phyloP scores from a whole-genome alignment of 257 asterid genomes.

The Penstemon davidsonii region DNA sequence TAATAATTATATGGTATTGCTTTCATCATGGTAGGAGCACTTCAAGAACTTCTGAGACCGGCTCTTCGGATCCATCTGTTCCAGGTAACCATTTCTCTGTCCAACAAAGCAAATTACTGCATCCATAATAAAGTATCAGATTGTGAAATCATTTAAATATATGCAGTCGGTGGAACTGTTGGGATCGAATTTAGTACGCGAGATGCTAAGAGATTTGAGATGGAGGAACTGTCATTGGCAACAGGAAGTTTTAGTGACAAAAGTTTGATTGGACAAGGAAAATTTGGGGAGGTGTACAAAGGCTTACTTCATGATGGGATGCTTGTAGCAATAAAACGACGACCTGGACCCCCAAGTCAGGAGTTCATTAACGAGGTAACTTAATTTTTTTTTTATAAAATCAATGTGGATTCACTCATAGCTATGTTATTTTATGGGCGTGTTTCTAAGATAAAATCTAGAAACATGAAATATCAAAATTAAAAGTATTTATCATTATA shows the following conservation, averaged over 20 bases:
- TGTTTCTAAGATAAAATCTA: constrained; percentile 18
- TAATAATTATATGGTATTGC: constrained; percentile 57
- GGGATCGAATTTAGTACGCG: constrained; percentile 62
- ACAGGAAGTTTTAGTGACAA: constrained; percentile 68
- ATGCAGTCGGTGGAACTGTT: constrained; percentile 56
- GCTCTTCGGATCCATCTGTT: constrained; percentile 80
- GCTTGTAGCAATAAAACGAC: constrained; percentile 81
- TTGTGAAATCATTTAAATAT: constrained; percentile 22
- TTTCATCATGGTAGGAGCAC: constrained; percentile 46
- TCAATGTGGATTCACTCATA: neutral
- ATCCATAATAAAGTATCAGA: constrained; percentile 13
- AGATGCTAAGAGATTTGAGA: constrained; percentile 69
- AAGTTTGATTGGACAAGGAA: constrained; percentile 82
- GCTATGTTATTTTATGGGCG: constrained; percentile 15
- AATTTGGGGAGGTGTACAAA: constrained; percentile 90
- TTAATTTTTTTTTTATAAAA: neutral
- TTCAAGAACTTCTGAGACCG: constrained; percentile 76
- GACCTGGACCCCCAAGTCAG: constrained; percentile 59
- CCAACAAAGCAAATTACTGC: constrained; percentile 9
- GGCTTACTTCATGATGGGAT: constrained; percentile 89
- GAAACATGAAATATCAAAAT: constrained; percentile 4
- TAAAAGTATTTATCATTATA: neutral
- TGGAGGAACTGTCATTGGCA: constrained; percentile 73
- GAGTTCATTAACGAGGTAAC: constrained; percentile 77
- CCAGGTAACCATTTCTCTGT: constrained; percentile 45